Base-by-base conservation (phyloP, 2,329 filamentous ascomycete species). In the Nemania diffusa region DNA sequence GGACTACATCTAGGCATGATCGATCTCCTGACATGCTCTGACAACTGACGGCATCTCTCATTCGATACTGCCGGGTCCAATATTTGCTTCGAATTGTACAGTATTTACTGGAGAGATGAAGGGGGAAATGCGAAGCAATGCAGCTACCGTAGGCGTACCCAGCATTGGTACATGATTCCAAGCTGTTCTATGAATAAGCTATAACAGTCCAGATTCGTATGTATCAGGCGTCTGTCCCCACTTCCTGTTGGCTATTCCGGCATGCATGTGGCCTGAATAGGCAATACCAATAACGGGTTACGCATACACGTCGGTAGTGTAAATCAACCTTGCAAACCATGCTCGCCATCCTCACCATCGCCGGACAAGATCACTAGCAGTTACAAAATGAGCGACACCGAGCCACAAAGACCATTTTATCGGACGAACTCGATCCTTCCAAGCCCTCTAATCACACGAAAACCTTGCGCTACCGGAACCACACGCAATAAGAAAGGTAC, bases 251-350 rank as follows among this genome's bases (percentile, higher is more conserved):
- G 73, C 62, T 69, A 50, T 62, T 57, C 67, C 17, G 34, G 61
- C 62, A 70, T 75, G 73, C 73, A 75, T 22, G 69, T 67, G 68
- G 68, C 73, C 72, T 57, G 68, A 74, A 75, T 66, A 61, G 73
- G 73, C 71, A 75, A 69, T 69, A 64, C 11, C 37, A 58, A 27
- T 53, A 50, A 44, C 57, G 42, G 68, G 48, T 48, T 56, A 20
- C n/a, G n/a, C n/a, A n/a, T n/a, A 26, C 11, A 60, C 40, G 15
- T 20, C 46, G 24, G 37, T 40, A 57, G 42, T 51, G 15, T 17
- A 29, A 63, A 27, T 24, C 24, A 48, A 63, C 53, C 44, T 15
- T 57, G 34, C 37, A 53, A 56, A 56, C 29, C 48, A 34, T 26
- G 24, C 20, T 22, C 34, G 17, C 20, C 42, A 59, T 46, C 24